Conservation (phyloP, 306 rosid genomes). For the Arachis stenosperma region DNA sequence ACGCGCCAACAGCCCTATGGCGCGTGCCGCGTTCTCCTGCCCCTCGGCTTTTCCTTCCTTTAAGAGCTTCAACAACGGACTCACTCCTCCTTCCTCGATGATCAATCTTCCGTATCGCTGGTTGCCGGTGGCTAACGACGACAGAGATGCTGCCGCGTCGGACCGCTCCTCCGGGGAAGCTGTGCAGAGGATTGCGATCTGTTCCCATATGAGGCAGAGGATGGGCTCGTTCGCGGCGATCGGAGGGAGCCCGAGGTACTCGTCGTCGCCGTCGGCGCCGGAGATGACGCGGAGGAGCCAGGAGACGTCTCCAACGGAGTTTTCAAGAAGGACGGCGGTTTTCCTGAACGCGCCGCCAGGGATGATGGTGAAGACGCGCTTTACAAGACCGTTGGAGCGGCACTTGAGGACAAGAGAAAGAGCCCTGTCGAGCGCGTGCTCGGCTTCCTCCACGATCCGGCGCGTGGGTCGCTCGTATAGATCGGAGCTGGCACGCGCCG, state of each 20-base stretch:
- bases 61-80: slow-evolving; percentile 64
- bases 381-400: slow-evolving; percentile 70
- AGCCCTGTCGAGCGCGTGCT: slow-evolving; percentile 74
- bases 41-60: slow-evolving; percentile 80
- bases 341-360: slow-evolving; percentile 80
- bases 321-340: slow-evolving; percentile 65
- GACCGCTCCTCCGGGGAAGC: slow-evolving; percentile 70
- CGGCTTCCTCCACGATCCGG: slow-evolving; percentile 82
- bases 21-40: slow-evolving; percentile 76
- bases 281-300: slow-evolving; percentile 92
- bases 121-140: slow-evolving; percentile 66
- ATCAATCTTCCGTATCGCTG: slow-evolving; percentile 75
- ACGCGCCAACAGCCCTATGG: slow-evolving; percentile 71
- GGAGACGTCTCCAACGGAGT: slow-evolving; percentile 81
- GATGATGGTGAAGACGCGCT: slow-evolving; percentile 76
- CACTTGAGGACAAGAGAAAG: slow-evolving; percentile 63
- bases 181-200: slow-evolving; percentile 67
- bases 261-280: slow-evolving; percentile 58
- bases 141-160: slow-evolving; percentile 81
- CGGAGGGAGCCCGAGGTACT: slow-evolving; percentile 73
- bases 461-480: slow-evolving; percentile 85
- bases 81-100: slow-evolving; percentile 84
- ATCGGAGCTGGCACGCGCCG: slow-evolving; percentile 86
- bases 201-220: slow-evolving; percentile 83
- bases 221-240: slow-evolving; percentile 89